These are phyloP conservation scores for Xanthoconium purpureum DNA, from an alignment of 768 basidiomycete genomes.

Conservation along the genomic window DNA sequence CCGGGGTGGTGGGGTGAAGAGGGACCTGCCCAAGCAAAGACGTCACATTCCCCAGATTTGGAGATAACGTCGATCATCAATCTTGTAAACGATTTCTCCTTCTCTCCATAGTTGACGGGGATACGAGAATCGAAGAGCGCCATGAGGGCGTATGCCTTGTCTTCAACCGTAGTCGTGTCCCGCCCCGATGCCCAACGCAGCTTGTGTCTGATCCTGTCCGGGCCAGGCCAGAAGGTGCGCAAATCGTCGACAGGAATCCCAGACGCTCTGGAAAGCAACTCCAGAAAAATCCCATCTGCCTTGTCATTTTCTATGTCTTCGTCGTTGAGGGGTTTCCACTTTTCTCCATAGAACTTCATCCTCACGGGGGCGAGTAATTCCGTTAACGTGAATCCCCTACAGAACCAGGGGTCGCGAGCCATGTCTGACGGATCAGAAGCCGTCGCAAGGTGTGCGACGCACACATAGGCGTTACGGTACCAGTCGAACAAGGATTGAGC, in stretches of 20 bases:
- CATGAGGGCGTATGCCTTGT: slow-evolving; percentile 21
- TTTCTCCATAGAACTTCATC: slow-evolving; percentile 22
- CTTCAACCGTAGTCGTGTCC: slow-evolving; percentile 7
- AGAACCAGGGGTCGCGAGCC: slow-evolving; percentile 14
- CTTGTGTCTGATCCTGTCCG: slow-evolving; percentile 19
- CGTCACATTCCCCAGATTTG: slow-evolving; percentile 18
- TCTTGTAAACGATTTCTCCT: slow-evolving; percentile 13
- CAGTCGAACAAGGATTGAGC: slow-evolving; percentile 11
- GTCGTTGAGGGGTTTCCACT: slow-evolving; percentile 17
- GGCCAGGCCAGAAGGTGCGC: slow-evolving; percentile 17
- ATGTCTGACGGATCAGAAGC: slow-evolving; percentile 4
- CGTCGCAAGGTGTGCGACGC: slow-evolving; percentile 13
- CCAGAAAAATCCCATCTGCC: slow-evolving; percentile 16
- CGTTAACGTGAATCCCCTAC: slow-evolving; percentile 12
- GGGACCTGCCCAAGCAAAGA: slow-evolving; percentile 23
- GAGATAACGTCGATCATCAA: slow-evolving; percentile 18
- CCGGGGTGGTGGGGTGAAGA: slow-evolving; percentile 4
- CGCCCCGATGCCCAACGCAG: slow-evolving; percentile 20
- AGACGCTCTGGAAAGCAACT: slow-evolving; percentile 11
- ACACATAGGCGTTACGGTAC: slow-evolving; percentile 23
- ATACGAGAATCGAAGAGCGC: slow-evolving; percentile 16
- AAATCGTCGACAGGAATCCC: slow-evolving; percentile 13
- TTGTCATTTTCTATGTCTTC: slow-evolving; percentile 21
- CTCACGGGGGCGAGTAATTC: slow-evolving; percentile 20
- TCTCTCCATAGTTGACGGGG: slow-evolving; percentile 11